Conservation (phyloP, 331 rosid species). For the Acacia concinna region DNA sequence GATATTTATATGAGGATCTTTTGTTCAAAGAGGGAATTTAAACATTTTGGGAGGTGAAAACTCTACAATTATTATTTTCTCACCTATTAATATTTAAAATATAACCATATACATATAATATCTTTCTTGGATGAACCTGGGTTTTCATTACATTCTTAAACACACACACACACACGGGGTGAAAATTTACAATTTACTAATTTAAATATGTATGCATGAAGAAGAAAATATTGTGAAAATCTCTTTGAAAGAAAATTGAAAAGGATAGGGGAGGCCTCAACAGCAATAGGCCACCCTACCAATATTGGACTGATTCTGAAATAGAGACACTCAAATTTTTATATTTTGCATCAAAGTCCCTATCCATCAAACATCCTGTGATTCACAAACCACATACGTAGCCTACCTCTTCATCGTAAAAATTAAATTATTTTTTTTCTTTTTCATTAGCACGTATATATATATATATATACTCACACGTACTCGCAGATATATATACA, state of each 20-base stretch:
- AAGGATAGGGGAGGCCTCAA: background rate
- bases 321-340: background rate
- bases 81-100: background rate
- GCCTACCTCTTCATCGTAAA: slow-evolving; percentile 42
- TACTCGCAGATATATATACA: no score
- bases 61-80: background rate
- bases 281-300: slow-evolving; percentile 8
- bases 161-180: background rate
- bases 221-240: background rate
- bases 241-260: background rate
- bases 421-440: background rate
- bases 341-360: slow-evolving; percentile 19
- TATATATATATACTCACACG: background rate
- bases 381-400: slow-evolving; percentile 48
- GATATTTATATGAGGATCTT: background rate
- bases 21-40: background rate
- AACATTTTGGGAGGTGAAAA: background rate
- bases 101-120: background rate
- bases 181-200: background rate
- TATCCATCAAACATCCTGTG: slow-evolving; percentile 38
- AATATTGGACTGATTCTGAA: background rate
- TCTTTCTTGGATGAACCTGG: background rate
- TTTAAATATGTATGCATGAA: background rate
- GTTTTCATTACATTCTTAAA: background rate
- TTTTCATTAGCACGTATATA: background rate